A percentile compares a stretch with the other conserved stretches of the same genome.
These are phyloP conservation scores for Diutina scorzettiae DNA, from an alignment of 1,139 yeast genomes.

Conservation along the genomic window DNA sequence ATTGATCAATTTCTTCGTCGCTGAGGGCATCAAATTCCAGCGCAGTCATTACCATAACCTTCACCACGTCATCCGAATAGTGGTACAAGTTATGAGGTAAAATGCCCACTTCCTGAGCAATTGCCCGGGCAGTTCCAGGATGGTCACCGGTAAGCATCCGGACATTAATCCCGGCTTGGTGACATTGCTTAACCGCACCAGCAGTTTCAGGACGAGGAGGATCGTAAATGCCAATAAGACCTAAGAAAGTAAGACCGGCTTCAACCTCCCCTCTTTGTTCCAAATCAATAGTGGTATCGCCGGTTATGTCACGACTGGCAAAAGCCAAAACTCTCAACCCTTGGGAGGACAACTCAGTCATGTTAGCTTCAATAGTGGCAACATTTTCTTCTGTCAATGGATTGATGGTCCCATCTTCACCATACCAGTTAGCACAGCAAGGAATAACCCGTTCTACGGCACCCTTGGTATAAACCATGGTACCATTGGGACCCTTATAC, in stretches of 20 bases:
- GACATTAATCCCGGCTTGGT: constrained; percentile 67
- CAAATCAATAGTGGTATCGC: constrained; percentile 12
- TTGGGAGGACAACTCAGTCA: constrained; percentile 50
- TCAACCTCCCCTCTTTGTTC: constrained; percentile 43
- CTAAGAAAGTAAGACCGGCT: constrained; percentile 43
- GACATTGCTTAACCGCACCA: constrained; percentile 55
- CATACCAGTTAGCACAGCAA: constrained; percentile 47
- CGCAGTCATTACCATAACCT: constrained; percentile 69
- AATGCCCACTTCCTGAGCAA: constrained; percentile 79
- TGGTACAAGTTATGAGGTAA: constrained; percentile 59
- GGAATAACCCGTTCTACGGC: constrained; percentile 65
- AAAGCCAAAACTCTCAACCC: constrained; percentile 71
- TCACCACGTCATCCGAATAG: constrained; percentile 48
- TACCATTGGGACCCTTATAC: constrained; percentile 19
- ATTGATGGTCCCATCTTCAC: constrained; percentile 14
- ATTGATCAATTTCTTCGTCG: constrained; percentile 51
- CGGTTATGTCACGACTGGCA: constrained; percentile 28
- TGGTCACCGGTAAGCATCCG: constrained; percentile 85
- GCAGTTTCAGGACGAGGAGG: constrained; percentile 73
- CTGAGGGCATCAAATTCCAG: constrained; percentile 53
- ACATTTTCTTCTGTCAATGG: constrained; percentile 32
- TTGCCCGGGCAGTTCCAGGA: constrained; percentile 71
- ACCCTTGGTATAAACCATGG: constrained; percentile 51
- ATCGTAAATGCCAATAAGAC: constrained; percentile 71
- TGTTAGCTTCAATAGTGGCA: constrained; percentile 37